Conservation (phyloP, 768 basidiomycete genomes). For the Boletellus emodensis region DNA sequence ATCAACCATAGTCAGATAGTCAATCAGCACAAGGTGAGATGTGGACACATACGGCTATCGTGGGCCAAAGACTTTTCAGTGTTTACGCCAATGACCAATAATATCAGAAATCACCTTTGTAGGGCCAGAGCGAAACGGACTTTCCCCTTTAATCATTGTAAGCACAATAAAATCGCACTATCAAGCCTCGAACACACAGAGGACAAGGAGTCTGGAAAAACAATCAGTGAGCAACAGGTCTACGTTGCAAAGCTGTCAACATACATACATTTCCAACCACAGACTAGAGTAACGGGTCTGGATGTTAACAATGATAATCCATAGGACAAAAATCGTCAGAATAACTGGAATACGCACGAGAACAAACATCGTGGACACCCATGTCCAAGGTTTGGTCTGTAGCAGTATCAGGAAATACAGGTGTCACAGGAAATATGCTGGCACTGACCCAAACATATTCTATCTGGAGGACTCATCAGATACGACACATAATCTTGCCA, state of each 20-base stretch:
- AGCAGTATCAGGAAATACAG: too few species aligned
- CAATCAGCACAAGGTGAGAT: neutral
- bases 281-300: neutral
- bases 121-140: neutral
- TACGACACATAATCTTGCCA: too few species aligned
- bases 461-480: neutral
- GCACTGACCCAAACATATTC: neutral
- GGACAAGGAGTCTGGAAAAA: neutral
- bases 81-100: neutral
- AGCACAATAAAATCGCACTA: neutral
- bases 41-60: too few species aligned
- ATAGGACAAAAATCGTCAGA: neutral
- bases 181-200: neutral
- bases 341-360: too few species aligned
- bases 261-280: neutral
- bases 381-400: too few species aligned
- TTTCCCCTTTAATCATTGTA: neutral
- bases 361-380: too few species aligned
- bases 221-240: neutral
- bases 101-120: neutral
- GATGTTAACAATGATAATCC: neutral
- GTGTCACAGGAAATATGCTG: too few species aligned
- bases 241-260: neutral
- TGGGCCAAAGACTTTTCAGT: too few species aligned
- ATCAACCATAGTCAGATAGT: neutral